Base-by-base conservation (phyloP, 305 asterid genomes). In the Stenogyne calaminthoides region DNA sequence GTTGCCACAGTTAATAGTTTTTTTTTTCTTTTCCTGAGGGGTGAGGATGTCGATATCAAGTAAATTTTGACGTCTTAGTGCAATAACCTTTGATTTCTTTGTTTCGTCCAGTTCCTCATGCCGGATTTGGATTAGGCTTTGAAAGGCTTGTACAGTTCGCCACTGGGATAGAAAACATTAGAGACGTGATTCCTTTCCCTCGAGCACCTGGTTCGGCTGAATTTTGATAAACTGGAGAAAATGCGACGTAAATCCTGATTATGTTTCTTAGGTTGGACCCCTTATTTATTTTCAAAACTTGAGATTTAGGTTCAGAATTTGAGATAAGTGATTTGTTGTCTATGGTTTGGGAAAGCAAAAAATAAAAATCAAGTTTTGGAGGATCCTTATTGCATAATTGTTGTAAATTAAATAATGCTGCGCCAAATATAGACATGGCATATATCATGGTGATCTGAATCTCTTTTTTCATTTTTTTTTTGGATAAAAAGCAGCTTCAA, bases 121-220 rank as follows among this genome's bases (percentile, higher is more conserved):
- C 99, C 3, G 98, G 99, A 64, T 95, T 91, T 71, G 99, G 99
- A 44, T 86, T 95, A 77, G 99, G 99, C 18, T 95, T 95, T 49
- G 99, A 95, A 73, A 89, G 99, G 87, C 93, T 95, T 14, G 98
- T 95, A 69, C 99, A 92, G 61, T 95, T 92, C 71, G 96, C 97
- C 8, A 95, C 98, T 25, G 98, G 98, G 25, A 82, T 91, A 34
- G 99, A 95, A 69, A 95, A 93, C 64, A 95, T 93, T 52, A 81
- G 97, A 80, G 98, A 95, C 78, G 93, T 93, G 14, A 95, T 93
- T 68, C 97, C 98, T 74, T 95, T 95, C 77, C 98, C 98, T 29
- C 84, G 99, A 18, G 79, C 98, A 9, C 97, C 99, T 59, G 99
- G 97, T 67, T 89, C 96, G 0, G 98, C 99, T 61, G 98, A 95